Conservation (phyloP, 202 grass and related monocot genomes). For the Schoenoplectus triqueter region DNA sequence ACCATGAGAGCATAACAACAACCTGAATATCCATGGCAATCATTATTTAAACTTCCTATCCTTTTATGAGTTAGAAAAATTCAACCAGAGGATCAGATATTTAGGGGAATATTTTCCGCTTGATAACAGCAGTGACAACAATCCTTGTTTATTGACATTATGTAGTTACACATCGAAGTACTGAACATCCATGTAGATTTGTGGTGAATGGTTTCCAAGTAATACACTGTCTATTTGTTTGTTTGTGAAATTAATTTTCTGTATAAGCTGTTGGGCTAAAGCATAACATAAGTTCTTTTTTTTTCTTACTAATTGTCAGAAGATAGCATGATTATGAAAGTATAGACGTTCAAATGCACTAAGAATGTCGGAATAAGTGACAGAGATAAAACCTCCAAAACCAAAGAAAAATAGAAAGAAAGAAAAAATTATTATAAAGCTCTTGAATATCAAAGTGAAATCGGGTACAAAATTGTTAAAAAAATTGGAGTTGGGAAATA, state of each 20-base stretch:
- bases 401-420: not conserved
- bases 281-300: not conserved
- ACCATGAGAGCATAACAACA: slow-evolving; percentile 28
- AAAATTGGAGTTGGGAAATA: not conserved
- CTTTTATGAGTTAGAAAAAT: not conserved
- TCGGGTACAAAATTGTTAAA: not conserved
- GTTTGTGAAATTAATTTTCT: not conserved
- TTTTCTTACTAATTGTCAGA: not conserved
- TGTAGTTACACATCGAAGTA: not conserved
- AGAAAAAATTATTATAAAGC: not conserved
- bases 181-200: slow-evolving; percentile 2
- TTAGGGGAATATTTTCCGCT: not conserved
- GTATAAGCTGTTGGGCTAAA: not conserved
- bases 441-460: not conserved
- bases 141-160: not conserved
- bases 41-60: not conserved
- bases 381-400: not conserved
- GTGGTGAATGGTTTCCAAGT: not conserved
- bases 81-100: not conserved
- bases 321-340: not conserved
- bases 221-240: not conserved
- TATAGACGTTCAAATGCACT: not conserved
- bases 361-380: not conserved
- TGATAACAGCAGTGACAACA: not conserved
- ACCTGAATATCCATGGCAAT: slow-evolving; percentile 21